Conservation (phyloP, 2,329 filamentous ascomycete genomes). For the Aspergillus pseudoterreus region DNA sequence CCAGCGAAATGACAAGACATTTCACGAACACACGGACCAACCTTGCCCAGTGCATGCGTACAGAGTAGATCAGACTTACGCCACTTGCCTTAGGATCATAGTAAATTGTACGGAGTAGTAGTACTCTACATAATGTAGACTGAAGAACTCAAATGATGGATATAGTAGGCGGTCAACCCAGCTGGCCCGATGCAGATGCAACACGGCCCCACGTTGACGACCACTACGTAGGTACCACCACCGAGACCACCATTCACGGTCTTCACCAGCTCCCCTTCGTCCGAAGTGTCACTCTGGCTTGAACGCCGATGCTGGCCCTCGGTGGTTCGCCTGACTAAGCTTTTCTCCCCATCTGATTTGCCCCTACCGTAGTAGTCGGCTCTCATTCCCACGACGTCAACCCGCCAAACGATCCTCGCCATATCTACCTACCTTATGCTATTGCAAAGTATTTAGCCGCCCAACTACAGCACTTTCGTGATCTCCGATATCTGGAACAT, state of each 20-base stretch:
- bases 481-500: too few species aligned
- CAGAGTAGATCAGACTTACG: too few species aligned
- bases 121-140: too few species aligned
- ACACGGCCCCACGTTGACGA: neutral
- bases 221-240: neutral
- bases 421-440: neutral
- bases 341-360: neutral
- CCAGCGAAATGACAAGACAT: constrained; percentile 10
- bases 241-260: neutral
- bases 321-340: neutral
- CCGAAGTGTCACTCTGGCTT: constrained; percentile 28
- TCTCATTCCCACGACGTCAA: neutral
- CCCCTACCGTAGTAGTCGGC: neutral
- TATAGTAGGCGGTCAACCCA: too few species aligned
- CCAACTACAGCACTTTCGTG: neutral
- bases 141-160: too few species aligned
- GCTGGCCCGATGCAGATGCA: neutral
- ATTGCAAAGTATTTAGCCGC: too few species aligned
- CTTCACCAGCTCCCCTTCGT: constrained; percentile 23
- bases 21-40: neutral
- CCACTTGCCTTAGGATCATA: too few species aligned
- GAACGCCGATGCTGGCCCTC: too few species aligned
- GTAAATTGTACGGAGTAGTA: too few species aligned
- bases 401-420: neutral
- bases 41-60: neutral